phyloP scores from a whole-genome alignment of 176 grass and related monocot genomes.

The Cymbopogon citratus region DNA sequence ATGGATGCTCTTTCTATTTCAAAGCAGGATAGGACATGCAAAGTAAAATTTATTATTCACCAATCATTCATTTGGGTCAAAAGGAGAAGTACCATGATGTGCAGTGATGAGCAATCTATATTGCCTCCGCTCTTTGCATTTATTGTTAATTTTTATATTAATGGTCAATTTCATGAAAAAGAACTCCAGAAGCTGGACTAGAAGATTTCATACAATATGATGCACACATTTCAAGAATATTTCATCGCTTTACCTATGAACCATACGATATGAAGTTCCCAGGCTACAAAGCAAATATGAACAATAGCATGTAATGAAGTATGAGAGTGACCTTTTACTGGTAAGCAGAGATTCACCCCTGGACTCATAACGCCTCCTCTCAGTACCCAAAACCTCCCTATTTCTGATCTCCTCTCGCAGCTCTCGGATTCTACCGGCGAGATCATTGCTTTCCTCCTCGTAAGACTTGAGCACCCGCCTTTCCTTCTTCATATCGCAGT shows the following conservation, averaged over 20 bases:
- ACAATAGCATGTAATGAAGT: not conserved
- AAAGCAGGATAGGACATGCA: not conserved
- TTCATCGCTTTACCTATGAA: not conserved
- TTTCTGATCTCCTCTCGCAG: conserved; percentile 62
- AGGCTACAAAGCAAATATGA: not conserved
- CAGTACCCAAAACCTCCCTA: conserved; percentile 42
- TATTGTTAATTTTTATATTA: not conserved
- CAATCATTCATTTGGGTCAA: not conserved
- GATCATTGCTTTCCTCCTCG: conserved; percentile 35
- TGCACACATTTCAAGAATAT: not conserved
- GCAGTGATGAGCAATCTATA: not conserved
- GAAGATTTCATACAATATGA: not conserved
- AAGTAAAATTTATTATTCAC: conserved; percentile 15
- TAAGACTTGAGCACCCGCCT: conserved; percentile 43
- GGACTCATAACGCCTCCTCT: conserved; percentile 36
- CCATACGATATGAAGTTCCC: not conserved
- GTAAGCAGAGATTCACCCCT: conserved; percentile 61
- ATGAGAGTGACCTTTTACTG: conserved; percentile 57
- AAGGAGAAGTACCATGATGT: not conserved
- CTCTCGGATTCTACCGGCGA: conserved; percentile 47
- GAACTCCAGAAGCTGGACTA: not conserved
- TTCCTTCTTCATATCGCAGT: conserved; percentile 63
- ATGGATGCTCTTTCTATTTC: conserved; percentile 1
- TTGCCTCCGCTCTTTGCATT: not conserved
- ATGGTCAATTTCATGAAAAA: not conserved